phyloP scores from a whole-genome alignment of 202 grass and related monocot species.

The Setaria italica region DNA sequence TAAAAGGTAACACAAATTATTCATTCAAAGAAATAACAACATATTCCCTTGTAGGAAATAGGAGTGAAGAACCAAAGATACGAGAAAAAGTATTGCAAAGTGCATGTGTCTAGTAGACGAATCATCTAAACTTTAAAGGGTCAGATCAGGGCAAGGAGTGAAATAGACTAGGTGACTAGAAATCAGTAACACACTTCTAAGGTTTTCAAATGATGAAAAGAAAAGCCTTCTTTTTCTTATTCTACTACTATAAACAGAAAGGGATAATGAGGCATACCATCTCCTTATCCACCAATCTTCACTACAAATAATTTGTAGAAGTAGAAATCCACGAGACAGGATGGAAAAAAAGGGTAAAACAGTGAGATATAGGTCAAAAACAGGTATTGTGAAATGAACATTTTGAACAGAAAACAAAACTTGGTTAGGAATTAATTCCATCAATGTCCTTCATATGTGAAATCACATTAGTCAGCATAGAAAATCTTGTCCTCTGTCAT shows the following conservation, averaged over 20 bases:
- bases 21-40: not conserved
- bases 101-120: not conserved
- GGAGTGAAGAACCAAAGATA: constrained; percentile 13
- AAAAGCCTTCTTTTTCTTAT: not conserved
- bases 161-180: constrained; percentile 32
- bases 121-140: constrained; percentile 17
- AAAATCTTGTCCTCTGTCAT: not conserved
- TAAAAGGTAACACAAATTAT: constrained; percentile 34
- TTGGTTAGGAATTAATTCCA: not conserved
- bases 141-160: constrained; percentile 9
- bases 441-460: constrained; percentile 16
- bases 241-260: constrained; percentile 27
- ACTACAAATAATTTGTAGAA: constrained; percentile 52
- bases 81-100: constrained; percentile 3
- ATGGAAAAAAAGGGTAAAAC: constrained; percentile 41
- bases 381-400: constrained; percentile 25
- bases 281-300: constrained; percentile 96
- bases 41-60: not conserved
- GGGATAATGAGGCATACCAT: constrained; percentile 60
- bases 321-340: constrained; percentile 32
- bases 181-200: not conserved
- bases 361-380: constrained; percentile 42
- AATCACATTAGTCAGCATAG: constrained; percentile 24
- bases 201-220: constrained; percentile 23
- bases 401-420: constrained; percentile 8